Evolutionary conservation across 2,329 filamentous ascomycete species (phyloP).

Genomic region (Fusarium verrucosum): DNA sequence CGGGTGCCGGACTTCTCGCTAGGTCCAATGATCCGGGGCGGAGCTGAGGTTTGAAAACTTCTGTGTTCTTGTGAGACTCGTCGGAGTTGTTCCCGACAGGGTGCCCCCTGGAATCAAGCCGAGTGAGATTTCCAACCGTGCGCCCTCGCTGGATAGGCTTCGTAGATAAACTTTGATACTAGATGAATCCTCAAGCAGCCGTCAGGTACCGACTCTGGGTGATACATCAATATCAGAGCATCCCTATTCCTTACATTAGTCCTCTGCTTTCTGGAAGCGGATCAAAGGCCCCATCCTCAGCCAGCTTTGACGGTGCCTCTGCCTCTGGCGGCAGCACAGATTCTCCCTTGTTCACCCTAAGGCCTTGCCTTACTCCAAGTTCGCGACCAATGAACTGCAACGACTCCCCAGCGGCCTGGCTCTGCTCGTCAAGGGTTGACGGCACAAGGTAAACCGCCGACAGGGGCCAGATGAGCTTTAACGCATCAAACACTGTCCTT

Average conservation of each 20-base stretch:
- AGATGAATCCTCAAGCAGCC: background rate
- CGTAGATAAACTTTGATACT: background rate
- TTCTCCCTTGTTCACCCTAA: constrained; percentile 38
- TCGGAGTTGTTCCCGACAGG: constrained; percentile 1
- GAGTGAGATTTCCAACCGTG: background rate
- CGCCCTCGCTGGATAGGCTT: background rate
- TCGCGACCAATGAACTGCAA: constrained; percentile 50
- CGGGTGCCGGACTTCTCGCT: constrained; percentile 1
- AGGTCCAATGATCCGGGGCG: background rate
- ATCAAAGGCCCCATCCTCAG: constrained; percentile 28
- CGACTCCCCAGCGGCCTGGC: constrained; percentile 40
- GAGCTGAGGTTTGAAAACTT: constrained; percentile 2
- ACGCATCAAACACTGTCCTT: constrained; percentile 49
- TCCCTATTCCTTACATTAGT: constrained; percentile 15
- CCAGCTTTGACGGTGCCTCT: constrained; percentile 35
- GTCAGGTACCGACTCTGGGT: background rate
- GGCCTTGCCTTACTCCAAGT: constrained; percentile 51
- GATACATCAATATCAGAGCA: background rate
- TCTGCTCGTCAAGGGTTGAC: constrained; percentile 45
- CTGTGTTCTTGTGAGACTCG: background rate
- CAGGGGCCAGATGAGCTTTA: constrained; percentile 53
- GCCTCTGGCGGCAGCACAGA: constrained; percentile 44
- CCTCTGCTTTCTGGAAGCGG: constrained; percentile 23
- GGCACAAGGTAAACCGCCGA: constrained; percentile 46
- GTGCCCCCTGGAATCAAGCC: background rate